Conservation (phyloP, 768 basidiomycete genomes). For the Tephrocybe rancida region DNA sequence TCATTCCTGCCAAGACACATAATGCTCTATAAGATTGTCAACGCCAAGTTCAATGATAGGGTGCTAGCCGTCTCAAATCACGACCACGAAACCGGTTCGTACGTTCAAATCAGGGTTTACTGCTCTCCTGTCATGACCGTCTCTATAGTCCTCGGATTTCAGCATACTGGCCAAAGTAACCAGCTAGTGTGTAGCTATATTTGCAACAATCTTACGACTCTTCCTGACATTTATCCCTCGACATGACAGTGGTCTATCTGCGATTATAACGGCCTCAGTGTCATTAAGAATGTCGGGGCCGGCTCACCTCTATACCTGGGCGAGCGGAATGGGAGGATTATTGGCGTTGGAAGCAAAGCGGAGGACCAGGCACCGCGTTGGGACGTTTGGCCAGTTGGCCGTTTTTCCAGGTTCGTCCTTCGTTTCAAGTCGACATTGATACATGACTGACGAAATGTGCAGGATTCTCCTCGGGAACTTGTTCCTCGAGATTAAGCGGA, state of each 20-base stretch:
- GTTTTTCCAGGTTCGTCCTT: conserved; percentile 7
- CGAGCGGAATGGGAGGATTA: conserved; percentile 5
- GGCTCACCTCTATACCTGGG: conserved; percentile 6
- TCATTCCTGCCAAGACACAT: background rate
- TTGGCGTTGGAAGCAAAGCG: conserved; percentile 1
- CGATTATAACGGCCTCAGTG: conserved; percentile 11
- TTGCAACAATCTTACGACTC: background rate
- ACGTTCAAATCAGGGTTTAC: background rate
- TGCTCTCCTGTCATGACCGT: background rate
- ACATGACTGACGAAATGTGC: background rate
- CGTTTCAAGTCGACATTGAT: background rate
- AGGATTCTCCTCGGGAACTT: conserved; percentile 10
- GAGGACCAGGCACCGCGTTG: conserved; percentile 12
- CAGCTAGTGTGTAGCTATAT: background rate
- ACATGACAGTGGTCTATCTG: background rate
- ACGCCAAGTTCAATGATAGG: conserved; percentile 13
- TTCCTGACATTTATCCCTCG: background rate
- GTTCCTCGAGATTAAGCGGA: conserved; percentile 5
- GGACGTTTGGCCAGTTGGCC: conserved; percentile 13
- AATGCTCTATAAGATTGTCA: conserved; percentile 11
- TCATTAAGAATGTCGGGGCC: conserved; percentile 4
- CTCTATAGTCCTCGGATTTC: conserved; percentile 1
- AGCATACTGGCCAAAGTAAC: background rate
- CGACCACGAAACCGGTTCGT: conserved; percentile 7
- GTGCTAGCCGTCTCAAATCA: conserved; percentile 6